A percentile compares a stretch with the other conserved stretches of the same genome.
Evolutionary conservation across 768 basidiomycete genomes (phyloP).

Genomic region (Xerocomus brunneocitrinus): DNA sequence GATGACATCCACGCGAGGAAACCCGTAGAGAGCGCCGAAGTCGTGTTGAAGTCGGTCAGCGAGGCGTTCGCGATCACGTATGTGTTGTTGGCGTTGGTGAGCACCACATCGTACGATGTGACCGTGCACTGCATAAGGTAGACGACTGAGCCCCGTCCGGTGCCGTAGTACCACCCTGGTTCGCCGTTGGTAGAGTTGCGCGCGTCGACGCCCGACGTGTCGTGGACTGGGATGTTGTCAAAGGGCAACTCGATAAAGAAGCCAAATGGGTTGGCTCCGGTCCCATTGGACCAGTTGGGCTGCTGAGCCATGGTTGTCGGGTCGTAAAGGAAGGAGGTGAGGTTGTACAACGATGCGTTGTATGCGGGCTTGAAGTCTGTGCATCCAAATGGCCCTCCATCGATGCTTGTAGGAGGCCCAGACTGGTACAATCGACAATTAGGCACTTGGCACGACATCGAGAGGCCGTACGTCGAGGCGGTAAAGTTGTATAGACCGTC

Average conservation of each 20-base stretch:
- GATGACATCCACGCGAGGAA: conserved; percentile 2
- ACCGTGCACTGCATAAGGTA: conserved; percentile 1
- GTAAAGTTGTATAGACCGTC: background rate
- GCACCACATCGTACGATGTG: background rate
- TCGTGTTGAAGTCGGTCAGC: conserved; percentile 1
- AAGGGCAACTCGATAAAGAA: conserved; percentile 1
- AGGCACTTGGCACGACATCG: background rate
- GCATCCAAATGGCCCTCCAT: background rate
- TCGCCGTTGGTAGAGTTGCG: background rate
- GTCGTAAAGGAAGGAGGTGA: conserved; percentile 3
- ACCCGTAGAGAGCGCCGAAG: background rate
- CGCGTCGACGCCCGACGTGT: background rate
- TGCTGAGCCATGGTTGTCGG: background rate
- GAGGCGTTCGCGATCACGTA: background rate
- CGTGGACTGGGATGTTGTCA: background rate
- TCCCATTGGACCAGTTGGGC: conserved; percentile 1
- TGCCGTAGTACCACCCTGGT: background rate
- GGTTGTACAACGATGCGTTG: conserved; percentile 1
- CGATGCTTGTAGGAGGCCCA: background rate
- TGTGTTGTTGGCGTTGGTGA: background rate
- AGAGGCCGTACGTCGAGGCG: conserved; percentile 1
- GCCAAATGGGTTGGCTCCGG: background rate
- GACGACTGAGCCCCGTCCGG: background rate
- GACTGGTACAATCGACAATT: background rate
- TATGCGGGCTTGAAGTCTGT: conserved; percentile 1